Evolutionary conservation across 2,329 filamentous ascomycete species (phyloP).

Genomic region (Fusarium anthophilum): DNA sequence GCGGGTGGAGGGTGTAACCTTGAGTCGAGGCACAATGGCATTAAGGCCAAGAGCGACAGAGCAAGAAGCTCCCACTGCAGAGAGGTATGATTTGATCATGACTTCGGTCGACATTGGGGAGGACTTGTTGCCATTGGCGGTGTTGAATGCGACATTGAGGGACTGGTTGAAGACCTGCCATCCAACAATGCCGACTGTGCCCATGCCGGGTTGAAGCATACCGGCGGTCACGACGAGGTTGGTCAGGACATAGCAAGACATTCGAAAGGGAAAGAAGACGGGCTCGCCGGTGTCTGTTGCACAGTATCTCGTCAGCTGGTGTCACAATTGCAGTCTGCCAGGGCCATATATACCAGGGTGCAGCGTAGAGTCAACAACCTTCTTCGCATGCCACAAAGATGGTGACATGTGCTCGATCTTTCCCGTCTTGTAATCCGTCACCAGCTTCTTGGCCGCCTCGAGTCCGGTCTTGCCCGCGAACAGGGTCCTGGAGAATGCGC

Average conservation of each 20-base stretch:
- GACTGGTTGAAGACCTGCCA: constrained; percentile 99
- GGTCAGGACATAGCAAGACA: constrained; percentile 94
- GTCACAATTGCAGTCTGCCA: background rate
- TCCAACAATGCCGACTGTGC: constrained; percentile 82
- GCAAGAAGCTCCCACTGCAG: constrained; percentile 93
- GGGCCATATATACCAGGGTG: constrained; percentile 77
- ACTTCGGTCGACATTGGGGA: constrained; percentile 83
- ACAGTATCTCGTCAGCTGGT: constrained; percentile 15
- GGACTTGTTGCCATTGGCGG: constrained; percentile 97
- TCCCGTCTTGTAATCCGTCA: constrained; percentile 88
- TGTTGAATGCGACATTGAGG: constrained; percentile 98
- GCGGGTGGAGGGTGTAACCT: constrained; percentile 78
- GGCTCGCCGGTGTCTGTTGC: constrained; percentile 87
- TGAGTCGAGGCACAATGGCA: constrained; percentile 85
- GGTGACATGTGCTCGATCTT: constrained; percentile 83
- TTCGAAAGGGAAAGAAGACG: constrained; percentile 94
- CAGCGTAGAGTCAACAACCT: constrained; percentile 94
- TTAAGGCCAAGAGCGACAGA: constrained; percentile 93
- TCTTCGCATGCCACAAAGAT: constrained; percentile 94
- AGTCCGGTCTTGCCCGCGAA: constrained; percentile 81
- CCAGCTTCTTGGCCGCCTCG: constrained; percentile 83
- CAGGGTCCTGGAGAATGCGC: constrained; percentile 73
- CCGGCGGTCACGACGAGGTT: constrained; percentile 95
- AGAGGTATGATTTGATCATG: constrained; percentile 87
- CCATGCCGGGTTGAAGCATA: constrained; percentile 92